These are phyloP conservation scores for Hypoxylon fragiforme DNA, from an alignment of 495 filamentous ascomycete species.

Conservation along the genomic window DNA sequence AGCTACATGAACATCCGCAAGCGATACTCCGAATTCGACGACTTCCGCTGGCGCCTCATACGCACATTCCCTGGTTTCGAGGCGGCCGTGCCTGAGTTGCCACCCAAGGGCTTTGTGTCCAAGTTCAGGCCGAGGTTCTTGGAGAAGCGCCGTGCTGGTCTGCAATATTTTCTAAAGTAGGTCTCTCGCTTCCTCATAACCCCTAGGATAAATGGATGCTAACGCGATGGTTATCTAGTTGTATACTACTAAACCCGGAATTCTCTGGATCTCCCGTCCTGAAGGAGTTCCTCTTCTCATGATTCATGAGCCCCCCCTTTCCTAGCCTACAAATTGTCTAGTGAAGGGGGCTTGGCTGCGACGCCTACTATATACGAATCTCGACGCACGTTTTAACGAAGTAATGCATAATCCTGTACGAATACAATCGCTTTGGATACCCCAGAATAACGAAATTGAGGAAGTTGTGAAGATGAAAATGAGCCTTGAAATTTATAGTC, in stretches of 20 bases:
- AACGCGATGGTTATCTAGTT: constrained; percentile 41
- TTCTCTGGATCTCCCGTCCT: constrained; percentile 59
- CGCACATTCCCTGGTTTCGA: constrained; percentile 58
- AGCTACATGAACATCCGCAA: constrained; percentile 59
- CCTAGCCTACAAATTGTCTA: not conserved
- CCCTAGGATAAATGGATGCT: constrained; percentile 3
- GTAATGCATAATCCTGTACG: constrained; percentile 42
- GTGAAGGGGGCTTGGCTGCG: not conserved
- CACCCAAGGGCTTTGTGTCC: constrained; percentile 57
- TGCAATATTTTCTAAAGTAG: constrained; percentile 62
- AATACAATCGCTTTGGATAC: constrained; percentile 25
- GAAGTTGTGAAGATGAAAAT: too few relatives aligned
- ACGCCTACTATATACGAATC: constrained; percentile 9
- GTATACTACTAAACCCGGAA: constrained; percentile 60
- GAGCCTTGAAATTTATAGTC: too few relatives aligned
- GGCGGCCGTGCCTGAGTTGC: constrained; percentile 58
- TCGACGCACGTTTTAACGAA: constrained; percentile 29
- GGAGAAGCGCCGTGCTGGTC: constrained; percentile 54
- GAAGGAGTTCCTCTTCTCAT: constrained; percentile 61
- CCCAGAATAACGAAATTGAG: constrained; percentile 3
- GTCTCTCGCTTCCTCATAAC: constrained; percentile 1
- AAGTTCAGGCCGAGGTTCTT: constrained; percentile 57
- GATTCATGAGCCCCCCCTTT: constrained; percentile 14
- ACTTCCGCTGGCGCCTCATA: constrained; percentile 51
- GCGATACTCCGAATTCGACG: constrained; percentile 63